Percentiles rank a stretch among this genome's conserved stretches.
Conservation (phyloP, 768 basidiomycete species). For the button mushroom (Agaricus bisporus) region DNA sequence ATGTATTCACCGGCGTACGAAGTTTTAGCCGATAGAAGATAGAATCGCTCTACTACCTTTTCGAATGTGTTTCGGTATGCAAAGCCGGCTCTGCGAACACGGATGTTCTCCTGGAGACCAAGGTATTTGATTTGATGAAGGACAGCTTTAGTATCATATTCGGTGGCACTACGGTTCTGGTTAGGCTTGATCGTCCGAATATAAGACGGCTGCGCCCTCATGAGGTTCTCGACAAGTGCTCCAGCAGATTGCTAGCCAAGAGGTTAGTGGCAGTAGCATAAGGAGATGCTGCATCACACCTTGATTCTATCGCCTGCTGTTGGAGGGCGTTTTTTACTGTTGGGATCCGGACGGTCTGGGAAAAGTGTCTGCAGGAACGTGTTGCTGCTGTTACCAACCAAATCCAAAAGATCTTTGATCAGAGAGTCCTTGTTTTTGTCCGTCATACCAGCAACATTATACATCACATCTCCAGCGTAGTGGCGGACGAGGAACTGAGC, state of each 20-base stretch:
- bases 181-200: slow-evolving; percentile 99
- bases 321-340: slow-evolving; percentile 96
- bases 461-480: slow-evolving; percentile 98
- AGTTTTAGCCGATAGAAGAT: slow-evolving; percentile 88
- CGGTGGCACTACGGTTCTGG: slow-evolving; percentile 85
- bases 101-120: slow-evolving; percentile 96
- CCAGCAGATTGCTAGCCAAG: slow-evolving; percentile 73
- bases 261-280: not conserved
- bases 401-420: slow-evolving; percentile 89
- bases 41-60: slow-evolving; percentile 99
- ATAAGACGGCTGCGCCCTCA: slow-evolving; percentile 96
- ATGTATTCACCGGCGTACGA: slow-evolving; percentile 99
- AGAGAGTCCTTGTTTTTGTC: slow-evolving; percentile 99
- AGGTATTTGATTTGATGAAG: slow-evolving; percentile 99
- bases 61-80: slow-evolving; percentile 98
- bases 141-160: slow-evolving; percentile 93
- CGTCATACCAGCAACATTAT: slow-evolving; percentile 96
- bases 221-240: slow-evolving; percentile 94
- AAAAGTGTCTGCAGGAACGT: slow-evolving; percentile 85
- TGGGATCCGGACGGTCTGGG: slow-evolving; percentile 91
- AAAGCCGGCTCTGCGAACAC: slow-evolving; percentile 95
- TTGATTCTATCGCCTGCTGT: slow-evolving; percentile 98
- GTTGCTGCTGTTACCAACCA: slow-evolving; percentile 76
- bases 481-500: slow-evolving; percentile 92
- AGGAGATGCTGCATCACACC: slow-evolving; percentile 32